Evolutionary conservation across 306 rosid species (phyloP).

Genomic region (Rosa rugosa): DNA sequence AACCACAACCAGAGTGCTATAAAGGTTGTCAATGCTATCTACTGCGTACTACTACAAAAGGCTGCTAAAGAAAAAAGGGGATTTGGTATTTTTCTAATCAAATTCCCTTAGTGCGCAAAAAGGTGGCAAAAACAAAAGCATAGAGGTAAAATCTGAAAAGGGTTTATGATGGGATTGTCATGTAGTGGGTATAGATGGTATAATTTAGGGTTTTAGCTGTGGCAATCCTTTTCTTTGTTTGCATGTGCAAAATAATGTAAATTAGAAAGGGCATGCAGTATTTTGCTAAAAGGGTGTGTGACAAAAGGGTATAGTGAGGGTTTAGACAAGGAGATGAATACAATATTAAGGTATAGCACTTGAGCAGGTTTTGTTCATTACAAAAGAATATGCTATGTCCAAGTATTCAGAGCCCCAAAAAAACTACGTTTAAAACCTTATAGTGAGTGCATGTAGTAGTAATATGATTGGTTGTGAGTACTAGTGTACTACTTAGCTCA

Average conservation of each 20-base stretch:
- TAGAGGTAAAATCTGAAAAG: conserved; percentile 3
- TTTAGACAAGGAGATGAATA: conserved; percentile 5
- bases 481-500: background rate
- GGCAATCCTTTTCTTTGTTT: background rate
- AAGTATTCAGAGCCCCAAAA: conserved; percentile 16
- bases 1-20: conserved; percentile 9
- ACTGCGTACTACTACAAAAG: conserved; percentile 17
- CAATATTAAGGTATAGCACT: background rate
- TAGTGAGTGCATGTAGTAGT: conserved; percentile 27
- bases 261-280: conserved; percentile 26
- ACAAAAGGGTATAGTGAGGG: conserved; percentile 6
- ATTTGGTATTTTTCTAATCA: background rate
- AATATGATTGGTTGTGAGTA: conserved; percentile 17
- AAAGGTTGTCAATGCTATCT: conserved; percentile 12
- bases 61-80: conserved; percentile 24
- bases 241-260: conserved; percentile 28
- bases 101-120: conserved; percentile 27
- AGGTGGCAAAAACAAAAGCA: conserved; percentile 10
- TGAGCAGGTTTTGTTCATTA: conserved; percentile 4
- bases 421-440: conserved; percentile 11
- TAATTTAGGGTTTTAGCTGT: background rate
- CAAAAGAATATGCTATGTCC: background rate
- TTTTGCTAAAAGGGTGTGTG: conserved; percentile 13
- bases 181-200: background rate
- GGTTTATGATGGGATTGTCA: conserved; percentile 3